A percentile compares a stretch with the other conserved stretches of the same genome.
These are phyloP conservation scores for Colletotrichum horii DNA, from an alignment of 2,329 filamentous ascomycete species.

Conservation along the genomic window DNA sequence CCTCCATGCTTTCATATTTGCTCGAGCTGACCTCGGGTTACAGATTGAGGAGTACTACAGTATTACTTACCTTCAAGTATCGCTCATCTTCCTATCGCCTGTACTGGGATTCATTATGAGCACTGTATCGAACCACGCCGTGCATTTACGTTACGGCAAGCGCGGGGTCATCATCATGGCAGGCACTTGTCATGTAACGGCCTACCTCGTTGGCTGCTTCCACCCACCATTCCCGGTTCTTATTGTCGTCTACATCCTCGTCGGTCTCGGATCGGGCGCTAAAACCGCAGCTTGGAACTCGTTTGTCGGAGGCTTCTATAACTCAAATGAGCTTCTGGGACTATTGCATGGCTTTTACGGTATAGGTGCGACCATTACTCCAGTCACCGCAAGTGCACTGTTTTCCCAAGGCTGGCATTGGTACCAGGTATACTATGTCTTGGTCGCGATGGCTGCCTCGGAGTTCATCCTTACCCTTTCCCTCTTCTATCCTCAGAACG, in stretches of 20 bases:
- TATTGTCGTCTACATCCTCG: slow-evolving; percentile 67
- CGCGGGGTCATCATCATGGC: slow-evolving; percentile 72
- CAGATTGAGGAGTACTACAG: slow-evolving; percentile 66
- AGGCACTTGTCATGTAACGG: slow-evolving; percentile 65
- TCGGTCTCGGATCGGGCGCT: slow-evolving; percentile 60
- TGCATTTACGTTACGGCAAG: slow-evolving; percentile 71
- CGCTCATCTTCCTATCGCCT: slow-evolving; percentile 70
- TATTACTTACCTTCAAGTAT: slow-evolving; percentile 66
- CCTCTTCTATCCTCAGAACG: slow-evolving; percentile 21
- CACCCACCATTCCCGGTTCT: slow-evolving; percentile 74
- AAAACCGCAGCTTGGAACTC: neutral
- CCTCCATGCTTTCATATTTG: neutral
- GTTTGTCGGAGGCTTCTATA: slow-evolving; percentile 33
- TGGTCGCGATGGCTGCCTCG: slow-evolving; percentile 59
- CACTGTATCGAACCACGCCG: slow-evolving; percentile 66
- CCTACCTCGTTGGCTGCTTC: slow-evolving; percentile 67
- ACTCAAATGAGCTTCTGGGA: slow-evolving; percentile 77
- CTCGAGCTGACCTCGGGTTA: neutral
- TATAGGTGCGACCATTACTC: slow-evolving; percentile 70
- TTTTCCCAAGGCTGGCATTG: slow-evolving; percentile 68
- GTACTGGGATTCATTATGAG: slow-evolving; percentile 69
- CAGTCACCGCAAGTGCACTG: slow-evolving; percentile 74
- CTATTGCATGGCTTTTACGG: slow-evolving; percentile 76
- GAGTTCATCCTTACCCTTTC: slow-evolving; percentile 59
- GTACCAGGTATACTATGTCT: slow-evolving; percentile 79